Evolutionary conservation across 2,329 filamentous ascomycete species (phyloP).

Genomic region (Xylariaceae sp.): DNA sequence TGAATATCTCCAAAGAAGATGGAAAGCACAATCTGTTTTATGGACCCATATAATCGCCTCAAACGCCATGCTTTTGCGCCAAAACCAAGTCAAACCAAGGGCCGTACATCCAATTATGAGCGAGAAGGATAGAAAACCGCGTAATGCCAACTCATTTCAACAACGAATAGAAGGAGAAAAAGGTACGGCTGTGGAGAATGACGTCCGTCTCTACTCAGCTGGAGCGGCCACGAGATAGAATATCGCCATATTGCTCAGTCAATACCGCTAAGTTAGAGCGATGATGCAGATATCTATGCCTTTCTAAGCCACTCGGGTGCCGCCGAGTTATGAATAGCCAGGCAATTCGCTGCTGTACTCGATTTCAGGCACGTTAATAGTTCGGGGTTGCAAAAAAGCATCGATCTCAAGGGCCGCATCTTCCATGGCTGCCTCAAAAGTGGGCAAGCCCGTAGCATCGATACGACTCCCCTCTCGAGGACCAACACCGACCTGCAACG

Average conservation of each 20-base stretch:
- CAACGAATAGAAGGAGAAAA: no score
- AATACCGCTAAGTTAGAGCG: not conserved
- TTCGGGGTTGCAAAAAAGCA: conserved; percentile 49
- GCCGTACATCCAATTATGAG: no score
- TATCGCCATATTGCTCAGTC: not conserved
- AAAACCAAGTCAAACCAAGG: no score
- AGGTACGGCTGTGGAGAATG: no score
- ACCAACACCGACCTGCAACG: conserved; percentile 57
- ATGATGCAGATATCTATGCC: not conserved
- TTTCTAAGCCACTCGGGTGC: not conserved
- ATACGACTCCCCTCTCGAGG: conserved; percentile 37
- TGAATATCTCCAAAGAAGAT: no score
- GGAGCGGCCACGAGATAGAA: no score
- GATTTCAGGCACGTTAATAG: conserved; percentile 44
- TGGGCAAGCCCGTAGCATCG: conserved; percentile 43
- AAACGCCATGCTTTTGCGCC: no score
- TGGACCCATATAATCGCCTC: no score
- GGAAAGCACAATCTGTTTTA: no score
- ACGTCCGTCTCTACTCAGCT: no score
- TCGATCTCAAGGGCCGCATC: conserved; percentile 47
- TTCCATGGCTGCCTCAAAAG: conserved; percentile 54
- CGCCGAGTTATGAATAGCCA: conserved; percentile 34
- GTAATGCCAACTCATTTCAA: no score
- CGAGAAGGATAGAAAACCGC: no score
- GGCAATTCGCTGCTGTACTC: conserved; percentile 45